Evolutionary conservation across 225 moss, liverwort and hornwort genomes (phyloP), one percentile per base, ranked within the genome.

Genomic region (Sphagnum contortum): DNA sequence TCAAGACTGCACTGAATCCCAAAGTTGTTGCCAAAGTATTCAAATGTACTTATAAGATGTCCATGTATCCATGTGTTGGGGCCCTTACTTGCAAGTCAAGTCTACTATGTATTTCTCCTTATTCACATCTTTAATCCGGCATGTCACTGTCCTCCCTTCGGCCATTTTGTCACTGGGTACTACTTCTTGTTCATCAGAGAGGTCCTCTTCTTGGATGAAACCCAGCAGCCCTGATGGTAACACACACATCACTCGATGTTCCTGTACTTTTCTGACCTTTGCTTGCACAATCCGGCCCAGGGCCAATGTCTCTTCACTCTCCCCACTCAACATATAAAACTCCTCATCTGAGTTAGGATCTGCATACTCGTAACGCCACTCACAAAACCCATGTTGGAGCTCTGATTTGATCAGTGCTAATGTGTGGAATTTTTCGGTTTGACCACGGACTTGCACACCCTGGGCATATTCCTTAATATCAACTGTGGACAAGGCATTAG

Each of bases 311-410:
- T 91, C 96, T 75, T 98, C 90, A 69, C 63, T 91, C 78, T 98
- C 96, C 45, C 96, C 96, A 63, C 92, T 93, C 8, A 98, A 80
- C 87, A 91, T 65, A 47, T 83, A 85, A 77, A 98, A 98, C 12
- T 69, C 66, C 44, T 90, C 90, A 44, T 93, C 93, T 45, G 77
- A 78, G 60, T 76, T 73, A 44, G 85, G 79, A 49, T 72, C 69
- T 62, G 74, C 55, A 62, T 77, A 86, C 48, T 65, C 67, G 54
- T 66, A 80, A 59, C 96, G 90, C 81, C 90, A 91, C 59, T 98
- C 96, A 56, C 72, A 75, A 53, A 85, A 98, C 45, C 96, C 93
- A 60, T 84, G 81, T 50, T 90, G 88, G 70, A 98, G 81, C 76
- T 98, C 96, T 29, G 72, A 77, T 57, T 83, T 80, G 3, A 98